Conservation (phyloP, 495 filamentous ascomycete genomes). For the Podospora australis region DNA sequence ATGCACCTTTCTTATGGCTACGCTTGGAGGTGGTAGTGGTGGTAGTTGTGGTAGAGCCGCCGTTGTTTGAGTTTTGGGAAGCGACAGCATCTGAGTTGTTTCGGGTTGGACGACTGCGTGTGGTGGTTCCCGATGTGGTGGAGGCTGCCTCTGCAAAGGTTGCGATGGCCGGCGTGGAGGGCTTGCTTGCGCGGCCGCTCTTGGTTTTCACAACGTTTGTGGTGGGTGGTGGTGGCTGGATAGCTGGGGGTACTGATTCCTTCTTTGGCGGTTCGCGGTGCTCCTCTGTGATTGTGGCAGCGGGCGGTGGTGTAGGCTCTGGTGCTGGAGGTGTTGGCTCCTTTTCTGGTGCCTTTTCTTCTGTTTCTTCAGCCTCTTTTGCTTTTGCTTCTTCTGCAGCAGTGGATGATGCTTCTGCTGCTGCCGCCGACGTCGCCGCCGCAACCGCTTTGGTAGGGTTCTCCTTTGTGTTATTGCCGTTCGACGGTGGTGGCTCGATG, state of each 20-base stretch:
- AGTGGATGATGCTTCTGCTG: background rate
- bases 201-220: conserved; percentile 41
- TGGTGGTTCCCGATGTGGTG: conserved; percentile 13
- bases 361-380: conserved; percentile 21
- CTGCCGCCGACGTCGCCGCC: background rate
- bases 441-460: conserved; percentile 14
- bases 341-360: no score
- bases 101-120: conserved; percentile 22
- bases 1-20: conserved; percentile 62
- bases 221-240: conserved; percentile 25
- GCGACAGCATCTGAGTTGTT: conserved; percentile 9
- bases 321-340: conserved; percentile 27
- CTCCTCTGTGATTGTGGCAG: conserved; percentile 2
- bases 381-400: background rate
- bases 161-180: conserved; percentile 50
- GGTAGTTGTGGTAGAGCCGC: conserved; percentile 21
- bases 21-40: conserved; percentile 43
- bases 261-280: conserved; percentile 16
- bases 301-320: no score
- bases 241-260: conserved; percentile 23
- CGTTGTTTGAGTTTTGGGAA: conserved; percentile 1
- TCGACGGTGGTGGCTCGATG: conserved; percentile 14
- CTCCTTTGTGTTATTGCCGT: conserved; percentile 26
- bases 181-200: conserved; percentile 57
- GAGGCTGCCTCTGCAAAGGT: conserved; percentile 43